Evolutionary conservation across 257 asterid genomes (phyloP).

Genomic region (Nicotiana undulata): DNA sequence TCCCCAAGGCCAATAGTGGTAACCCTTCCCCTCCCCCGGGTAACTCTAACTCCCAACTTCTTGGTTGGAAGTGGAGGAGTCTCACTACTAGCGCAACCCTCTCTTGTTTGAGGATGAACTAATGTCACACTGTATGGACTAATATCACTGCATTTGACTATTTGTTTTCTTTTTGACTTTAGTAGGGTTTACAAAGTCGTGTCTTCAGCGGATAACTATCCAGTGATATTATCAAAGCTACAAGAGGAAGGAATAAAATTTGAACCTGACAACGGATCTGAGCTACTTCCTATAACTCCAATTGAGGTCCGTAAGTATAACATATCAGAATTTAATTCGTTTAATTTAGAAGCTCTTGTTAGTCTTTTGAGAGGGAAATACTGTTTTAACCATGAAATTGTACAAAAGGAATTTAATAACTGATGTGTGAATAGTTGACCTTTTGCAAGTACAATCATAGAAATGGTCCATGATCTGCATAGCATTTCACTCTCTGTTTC

Average conservation of each 20-base stretch:
- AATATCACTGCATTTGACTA: background rate
- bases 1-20: background rate
- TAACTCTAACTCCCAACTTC: background rate
- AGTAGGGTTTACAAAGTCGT: slow-evolving; percentile 55
- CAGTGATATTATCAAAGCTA: slow-evolving; percentile 48
- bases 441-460: background rate
- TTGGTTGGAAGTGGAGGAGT: background rate
- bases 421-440: background rate
- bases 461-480: background rate
- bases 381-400: background rate
- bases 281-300: slow-evolving; percentile 59
- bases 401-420: background rate
- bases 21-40: background rate
- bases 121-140: background rate
- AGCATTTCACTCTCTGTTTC: too few relatives aligned
- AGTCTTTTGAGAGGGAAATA: background rate
- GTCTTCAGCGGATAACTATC: slow-evolving; percentile 64
- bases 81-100: background rate
- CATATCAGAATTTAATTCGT: slow-evolving; percentile 3
- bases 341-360: background rate
- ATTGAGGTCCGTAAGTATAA: slow-evolving; percentile 49
- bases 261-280: slow-evolving; percentile 78
- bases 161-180: slow-evolving; percentile 10
- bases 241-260: slow-evolving; percentile 70
- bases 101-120: background rate